Conservation (phyloP, 441 rosid genomes). For the Kokia cookei region DNA sequence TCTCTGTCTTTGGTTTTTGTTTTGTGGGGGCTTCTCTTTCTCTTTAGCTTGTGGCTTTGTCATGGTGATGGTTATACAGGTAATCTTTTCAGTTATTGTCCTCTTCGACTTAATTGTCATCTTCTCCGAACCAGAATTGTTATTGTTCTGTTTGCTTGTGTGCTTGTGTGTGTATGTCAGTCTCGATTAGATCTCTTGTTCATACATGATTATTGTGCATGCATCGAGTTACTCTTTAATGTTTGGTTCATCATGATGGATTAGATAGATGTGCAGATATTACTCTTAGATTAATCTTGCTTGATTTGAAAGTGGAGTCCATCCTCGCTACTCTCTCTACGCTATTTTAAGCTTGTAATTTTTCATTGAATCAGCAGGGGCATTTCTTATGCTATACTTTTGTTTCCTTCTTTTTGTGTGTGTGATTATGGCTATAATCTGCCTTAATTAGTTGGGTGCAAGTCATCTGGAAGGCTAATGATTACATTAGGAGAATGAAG, state of each 20-base stretch:
- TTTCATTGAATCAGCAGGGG: background rate
- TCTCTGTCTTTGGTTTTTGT: constrained; percentile 67
- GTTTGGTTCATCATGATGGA: background rate
- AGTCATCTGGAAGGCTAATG: background rate
- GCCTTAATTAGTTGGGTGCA: background rate
- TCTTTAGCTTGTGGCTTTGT: constrained; percentile 63
- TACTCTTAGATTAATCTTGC: background rate
- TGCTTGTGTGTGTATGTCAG: background rate
- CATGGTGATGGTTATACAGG: constrained; percentile 58
- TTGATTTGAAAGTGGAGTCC: background rate
- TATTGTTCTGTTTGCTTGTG: background rate
- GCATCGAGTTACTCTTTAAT: background rate
- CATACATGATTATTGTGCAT: background rate
- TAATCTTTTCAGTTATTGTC: constrained; percentile 9
- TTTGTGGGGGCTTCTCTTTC: constrained; percentile 68
- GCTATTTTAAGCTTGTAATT: background rate
- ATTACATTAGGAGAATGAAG: background rate
- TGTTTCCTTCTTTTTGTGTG: background rate
- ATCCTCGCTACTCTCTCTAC: background rate
- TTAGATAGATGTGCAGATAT: background rate
- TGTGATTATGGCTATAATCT: background rate
- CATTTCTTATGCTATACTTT: background rate
- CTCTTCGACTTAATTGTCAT: background rate
- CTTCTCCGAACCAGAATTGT: background rate
- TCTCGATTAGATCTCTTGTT: background rate